These are phyloP conservation scores for Jackrogersella minutella DNA, from an alignment of 495 filamentous ascomycete species.

Conservation along the genomic window DNA sequence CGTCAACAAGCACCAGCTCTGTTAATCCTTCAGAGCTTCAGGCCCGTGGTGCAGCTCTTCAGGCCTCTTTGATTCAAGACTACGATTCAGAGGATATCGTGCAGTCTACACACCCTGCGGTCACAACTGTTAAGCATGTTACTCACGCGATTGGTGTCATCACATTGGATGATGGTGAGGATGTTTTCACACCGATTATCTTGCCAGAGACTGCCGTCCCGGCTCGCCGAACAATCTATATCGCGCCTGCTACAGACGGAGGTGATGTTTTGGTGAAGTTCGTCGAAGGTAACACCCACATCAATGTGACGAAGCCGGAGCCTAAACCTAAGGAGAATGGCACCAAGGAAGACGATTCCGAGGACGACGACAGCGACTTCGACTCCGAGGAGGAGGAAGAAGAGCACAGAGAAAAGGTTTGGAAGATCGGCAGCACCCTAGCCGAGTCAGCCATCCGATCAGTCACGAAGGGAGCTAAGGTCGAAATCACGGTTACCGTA, in stretches of 20 bases:
- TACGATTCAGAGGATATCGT: conserved; percentile 94
- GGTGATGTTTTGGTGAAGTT: conserved; percentile 88
- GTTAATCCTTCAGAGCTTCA: conserved; percentile 93
- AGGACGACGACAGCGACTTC: conserved; percentile 71
- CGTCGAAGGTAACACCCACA: conserved; percentile 84
- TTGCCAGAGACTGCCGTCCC: conserved; percentile 88
- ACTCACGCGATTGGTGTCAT: conserved; percentile 88
- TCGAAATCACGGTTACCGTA: conserved; percentile 92
- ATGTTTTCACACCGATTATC: conserved; percentile 79
- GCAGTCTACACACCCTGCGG: conserved; percentile 92
- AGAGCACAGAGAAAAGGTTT: conserved; percentile 88
- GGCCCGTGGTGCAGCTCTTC: conserved; percentile 90
- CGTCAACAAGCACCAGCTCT: conserved; percentile 75
- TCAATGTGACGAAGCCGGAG: conserved; percentile 89
- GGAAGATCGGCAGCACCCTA: conserved; percentile 84
- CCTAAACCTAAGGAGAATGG: conserved; percentile 74
- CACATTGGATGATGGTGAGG: conserved; percentile 68
- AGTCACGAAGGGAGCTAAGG: conserved; percentile 86
- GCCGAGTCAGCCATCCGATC: conserved; percentile 85
- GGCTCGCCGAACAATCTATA: conserved; percentile 79
- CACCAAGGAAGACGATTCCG: conserved; percentile 60
- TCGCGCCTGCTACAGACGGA: conserved; percentile 75
- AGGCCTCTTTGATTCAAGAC: conserved; percentile 89
- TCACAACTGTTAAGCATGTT: conserved; percentile 92
- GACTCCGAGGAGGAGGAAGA: conserved; percentile 85